Evolutionary conservation across 2,329 filamentous ascomycete species (phyloP), one percentile per base, ranked within the genome.

Genomic region (Conoideocrella luteorostrata): DNA sequence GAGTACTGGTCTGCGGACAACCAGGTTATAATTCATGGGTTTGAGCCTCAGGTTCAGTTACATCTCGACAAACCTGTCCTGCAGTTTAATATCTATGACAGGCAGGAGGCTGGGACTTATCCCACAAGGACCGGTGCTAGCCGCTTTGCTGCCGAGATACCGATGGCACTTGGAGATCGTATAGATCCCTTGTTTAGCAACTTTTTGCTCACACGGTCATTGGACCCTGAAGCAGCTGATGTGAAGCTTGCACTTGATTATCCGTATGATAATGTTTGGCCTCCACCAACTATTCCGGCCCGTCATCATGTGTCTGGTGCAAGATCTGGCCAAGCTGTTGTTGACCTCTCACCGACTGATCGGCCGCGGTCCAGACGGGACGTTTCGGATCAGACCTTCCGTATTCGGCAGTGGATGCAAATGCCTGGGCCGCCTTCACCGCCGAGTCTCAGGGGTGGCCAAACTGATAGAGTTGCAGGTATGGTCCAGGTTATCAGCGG

Each of bases 351-450:
- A 24, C 52, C 57, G n/a, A 41, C 56, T 30, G 50, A 62, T 30
- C 49, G 61, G 32, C 78, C 85, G 4, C 63, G 62, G 10, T 62
- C 59, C 3, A 68, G 79, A 5, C 64, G 64, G 3, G 75, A 90
- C 46, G 71, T 87, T 13, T 88, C 80, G 4, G 75, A 87, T 38
- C 71, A 74, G 13, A 78, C 79, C 0, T 95, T 95, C 57, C 75
- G 86, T 7, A 73, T 95, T 24, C 75, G 84, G 32, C 79, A 82
- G 48, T 93, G 86, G 86, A 78, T 88, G 59, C 78, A 88, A 47
- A 83, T 86, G 64, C 63, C 61, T 3, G 62, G 65, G 5, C 56
- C 56, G 5, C 51, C 58, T 7, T 43, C 50, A 20, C 50, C 56
- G 37, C 57, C 52, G n/a, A 55, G 44, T 26, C 48, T 59, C 20